Conservation (phyloP, 2,329 filamentous ascomycete species). For the Pseudogymnoascus sp. region DNA sequence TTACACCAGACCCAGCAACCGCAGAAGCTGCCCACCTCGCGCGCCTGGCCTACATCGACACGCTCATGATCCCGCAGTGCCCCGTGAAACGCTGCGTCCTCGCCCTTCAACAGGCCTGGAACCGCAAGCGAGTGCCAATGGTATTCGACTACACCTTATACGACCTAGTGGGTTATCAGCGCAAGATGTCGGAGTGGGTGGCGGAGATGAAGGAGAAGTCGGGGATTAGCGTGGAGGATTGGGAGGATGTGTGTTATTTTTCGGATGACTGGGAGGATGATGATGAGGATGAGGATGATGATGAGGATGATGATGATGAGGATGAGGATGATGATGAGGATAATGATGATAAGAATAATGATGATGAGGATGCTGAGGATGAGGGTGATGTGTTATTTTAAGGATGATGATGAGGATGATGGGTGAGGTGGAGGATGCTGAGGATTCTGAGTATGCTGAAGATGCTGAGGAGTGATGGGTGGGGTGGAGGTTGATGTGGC, state of each 20-base stretch:
- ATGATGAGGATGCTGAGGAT: neutral
- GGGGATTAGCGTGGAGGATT: neutral
- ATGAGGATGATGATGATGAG: neutral
- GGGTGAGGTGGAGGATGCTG: neutral
- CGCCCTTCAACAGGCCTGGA: neutral
- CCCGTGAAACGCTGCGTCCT: neutral
- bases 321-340: too few relatives aligned
- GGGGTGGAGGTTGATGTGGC: neutral
- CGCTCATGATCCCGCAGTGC: neutral
- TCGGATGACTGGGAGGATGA: neutral
- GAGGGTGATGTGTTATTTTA: too few relatives aligned
- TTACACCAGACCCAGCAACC: too few relatives aligned
- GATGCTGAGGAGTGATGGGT: neutral
- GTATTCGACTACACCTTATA: too few relatives aligned
- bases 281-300: neutral
- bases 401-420: neutral
- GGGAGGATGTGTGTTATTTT: neutral
- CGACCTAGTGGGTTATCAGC: too few relatives aligned
- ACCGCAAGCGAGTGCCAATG: too few relatives aligned
- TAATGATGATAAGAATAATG: neutral
- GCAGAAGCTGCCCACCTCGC: neutral
- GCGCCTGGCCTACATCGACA: neutral
- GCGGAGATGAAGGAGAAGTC: neutral
- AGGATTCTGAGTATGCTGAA: neutral
- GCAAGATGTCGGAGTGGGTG: neutral